Conservation (phyloP, 2,329 filamentous ascomycete species). For the Aspergillus pseudoterreus region DNA sequence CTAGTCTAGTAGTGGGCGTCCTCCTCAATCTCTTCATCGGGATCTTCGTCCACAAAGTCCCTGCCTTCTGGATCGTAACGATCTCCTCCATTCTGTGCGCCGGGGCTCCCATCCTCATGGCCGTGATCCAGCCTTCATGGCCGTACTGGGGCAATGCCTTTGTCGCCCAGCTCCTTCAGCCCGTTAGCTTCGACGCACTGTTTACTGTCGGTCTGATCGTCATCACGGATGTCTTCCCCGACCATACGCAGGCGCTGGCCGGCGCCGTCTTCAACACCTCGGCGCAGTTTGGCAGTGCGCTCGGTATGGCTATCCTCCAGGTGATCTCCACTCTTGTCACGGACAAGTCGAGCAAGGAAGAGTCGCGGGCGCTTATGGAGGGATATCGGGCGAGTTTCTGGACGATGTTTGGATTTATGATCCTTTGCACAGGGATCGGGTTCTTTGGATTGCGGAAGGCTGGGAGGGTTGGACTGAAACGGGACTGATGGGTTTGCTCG, state of each 20-base stretch:
- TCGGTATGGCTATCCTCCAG: slow-evolving; percentile 52
- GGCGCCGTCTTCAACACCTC: slow-evolving; percentile 61
- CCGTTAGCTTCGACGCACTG: slow-evolving; percentile 20
- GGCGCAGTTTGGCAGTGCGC: slow-evolving; percentile 52
- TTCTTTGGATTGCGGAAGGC: slow-evolving; percentile 44
- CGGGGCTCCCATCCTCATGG: slow-evolving; percentile 53
- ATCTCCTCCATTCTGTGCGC: slow-evolving; percentile 43
- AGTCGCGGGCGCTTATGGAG: slow-evolving; percentile 41
- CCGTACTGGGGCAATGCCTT: slow-evolving; percentile 52
- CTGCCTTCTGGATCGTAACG: slow-evolving; percentile 39
- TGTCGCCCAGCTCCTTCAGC: slow-evolving; percentile 27
- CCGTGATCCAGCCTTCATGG: slow-evolving; percentile 46
- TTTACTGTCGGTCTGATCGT: slow-evolving; percentile 14
- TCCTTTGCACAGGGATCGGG: slow-evolving; percentile 38
- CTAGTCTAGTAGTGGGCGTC: slow-evolving; percentile 43
- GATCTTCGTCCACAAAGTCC: slow-evolving; percentile 44
- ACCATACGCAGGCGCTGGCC: slow-evolving; percentile 54
- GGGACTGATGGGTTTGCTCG: slow-evolving; percentile 10
- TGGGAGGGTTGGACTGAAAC: slow-evolving; percentile 50
- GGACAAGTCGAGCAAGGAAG: slow-evolving; percentile 26
- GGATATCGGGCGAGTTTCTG: slow-evolving; percentile 54
- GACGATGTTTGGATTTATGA: slow-evolving; percentile 48
- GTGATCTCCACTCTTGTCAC: slow-evolving; percentile 45
- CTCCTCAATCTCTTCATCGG: slow-evolving; percentile 45
- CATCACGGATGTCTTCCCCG: slow-evolving; percentile 11